Evolutionary conservation across 495 filamentous ascomycete genomes (phyloP).

Genomic region (Apiosordaria backusii): DNA sequence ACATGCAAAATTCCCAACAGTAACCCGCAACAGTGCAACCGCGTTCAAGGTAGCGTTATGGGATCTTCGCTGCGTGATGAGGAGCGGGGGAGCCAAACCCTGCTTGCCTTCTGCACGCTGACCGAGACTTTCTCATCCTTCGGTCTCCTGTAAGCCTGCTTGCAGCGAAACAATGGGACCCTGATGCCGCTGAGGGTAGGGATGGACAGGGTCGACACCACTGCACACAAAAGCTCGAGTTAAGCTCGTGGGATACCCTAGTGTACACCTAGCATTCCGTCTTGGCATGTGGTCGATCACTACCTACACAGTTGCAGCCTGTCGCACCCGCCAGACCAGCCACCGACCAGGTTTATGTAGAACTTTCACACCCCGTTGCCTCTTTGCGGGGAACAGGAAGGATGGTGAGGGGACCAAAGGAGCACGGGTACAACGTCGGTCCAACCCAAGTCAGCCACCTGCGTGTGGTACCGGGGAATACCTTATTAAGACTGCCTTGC

Average conservation of each 20-base stretch:
- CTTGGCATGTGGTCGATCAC: slow-evolving; percentile 11
- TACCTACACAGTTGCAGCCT: slow-evolving; percentile 10
- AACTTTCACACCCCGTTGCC: neutral
- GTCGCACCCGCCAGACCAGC: slow-evolving; percentile 3
- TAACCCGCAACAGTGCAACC: neutral
- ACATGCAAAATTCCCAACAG: neutral
- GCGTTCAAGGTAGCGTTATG: slow-evolving; percentile 9
- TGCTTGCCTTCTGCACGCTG: slow-evolving; percentile 1
- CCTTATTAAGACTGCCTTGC: neutral
- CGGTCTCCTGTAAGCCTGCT: neutral
- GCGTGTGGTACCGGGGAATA: slow-evolving; percentile 2
- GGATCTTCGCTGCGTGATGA: slow-evolving; percentile 16
- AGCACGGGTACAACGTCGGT: neutral
- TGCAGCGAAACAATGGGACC: neutral
- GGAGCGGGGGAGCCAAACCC: neutral
- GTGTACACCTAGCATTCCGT: neutral
- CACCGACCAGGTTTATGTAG: neutral
- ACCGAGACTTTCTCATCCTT: slow-evolving; percentile 1
- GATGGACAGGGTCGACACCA: neutral
- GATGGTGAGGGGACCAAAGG: neutral
- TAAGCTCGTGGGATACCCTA: neutral
- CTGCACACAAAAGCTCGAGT: neutral
- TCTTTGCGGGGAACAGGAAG: neutral
- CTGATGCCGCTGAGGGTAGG: neutral
- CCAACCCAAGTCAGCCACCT: neutral